A percentile compares a stretch with the other conserved stretches of the same genome.
These are phyloP conservation scores for Solanum microdontum DNA, from an alignment of 257 asterid species.

Conservation along the genomic window DNA sequence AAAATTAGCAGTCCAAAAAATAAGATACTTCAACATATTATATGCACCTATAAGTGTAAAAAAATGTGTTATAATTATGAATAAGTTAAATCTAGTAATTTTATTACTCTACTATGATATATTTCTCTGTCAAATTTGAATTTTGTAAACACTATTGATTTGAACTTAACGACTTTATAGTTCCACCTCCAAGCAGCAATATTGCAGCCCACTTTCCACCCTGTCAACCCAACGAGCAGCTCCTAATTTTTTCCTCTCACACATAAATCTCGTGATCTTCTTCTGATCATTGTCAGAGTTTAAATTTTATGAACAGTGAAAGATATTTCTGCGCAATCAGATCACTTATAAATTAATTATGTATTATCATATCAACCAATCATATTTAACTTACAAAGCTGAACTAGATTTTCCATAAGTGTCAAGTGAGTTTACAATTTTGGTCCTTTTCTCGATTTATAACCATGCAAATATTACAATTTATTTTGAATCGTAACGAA, in stretches of 20 bases:
- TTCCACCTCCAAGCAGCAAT: neutral
- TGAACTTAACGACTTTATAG: neutral
- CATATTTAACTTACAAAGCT: too few relatives aligned
- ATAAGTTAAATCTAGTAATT: neutral
- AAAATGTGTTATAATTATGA: neutral
- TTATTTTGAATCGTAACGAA: too few relatives aligned
- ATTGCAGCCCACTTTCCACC: neutral
- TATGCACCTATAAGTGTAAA: neutral
- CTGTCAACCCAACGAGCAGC: neutral
- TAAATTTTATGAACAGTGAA: too few relatives aligned
- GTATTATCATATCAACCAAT: too few relatives aligned
- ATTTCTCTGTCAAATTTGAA: neutral
- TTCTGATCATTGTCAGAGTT: neutral
- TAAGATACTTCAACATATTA: neutral
- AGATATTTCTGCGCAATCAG: too few relatives aligned
- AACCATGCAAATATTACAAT: too few relatives aligned
- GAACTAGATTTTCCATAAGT: too few relatives aligned
- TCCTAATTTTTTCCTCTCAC: neutral
- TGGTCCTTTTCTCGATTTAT: too few relatives aligned
- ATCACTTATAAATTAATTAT: too few relatives aligned
- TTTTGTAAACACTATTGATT: neutral
- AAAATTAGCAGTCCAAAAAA: neutral
- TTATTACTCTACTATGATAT: neutral
- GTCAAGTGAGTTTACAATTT: too few relatives aligned
- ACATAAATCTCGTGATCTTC: neutral